Evolutionary conservation across 371 early-diverging fungal genomes (phyloP).

Genomic region (Zopfochytrium polystomum): DNA sequence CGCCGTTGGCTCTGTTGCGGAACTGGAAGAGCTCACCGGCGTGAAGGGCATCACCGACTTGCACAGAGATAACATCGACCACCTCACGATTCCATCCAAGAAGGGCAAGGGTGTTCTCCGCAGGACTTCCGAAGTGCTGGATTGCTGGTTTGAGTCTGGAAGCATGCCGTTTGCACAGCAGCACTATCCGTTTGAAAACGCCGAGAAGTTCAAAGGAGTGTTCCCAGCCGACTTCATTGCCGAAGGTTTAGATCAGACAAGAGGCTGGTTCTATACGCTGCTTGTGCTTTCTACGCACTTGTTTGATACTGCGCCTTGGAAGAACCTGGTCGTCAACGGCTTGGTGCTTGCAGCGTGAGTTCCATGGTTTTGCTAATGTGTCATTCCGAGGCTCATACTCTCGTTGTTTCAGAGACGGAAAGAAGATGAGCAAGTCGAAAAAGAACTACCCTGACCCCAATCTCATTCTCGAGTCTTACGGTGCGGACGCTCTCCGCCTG

Average conservation of each 20-base stretch:
- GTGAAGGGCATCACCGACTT: constrained; percentile 85
- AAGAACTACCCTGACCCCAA: constrained; percentile 99
- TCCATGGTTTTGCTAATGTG: background rate
- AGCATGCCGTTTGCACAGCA: constrained; percentile 99
- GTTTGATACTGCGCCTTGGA: constrained; percentile 97
- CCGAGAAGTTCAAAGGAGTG: constrained; percentile 73
- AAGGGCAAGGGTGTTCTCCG: constrained; percentile 85
- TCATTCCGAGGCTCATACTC: background rate
- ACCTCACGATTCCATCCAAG: constrained; percentile 94
- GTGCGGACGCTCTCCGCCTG: constrained; percentile 97
- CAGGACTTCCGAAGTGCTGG: constrained; percentile 98
- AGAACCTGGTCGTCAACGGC: constrained; percentile 99
- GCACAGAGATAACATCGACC: constrained; percentile 98
- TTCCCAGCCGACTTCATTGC: constrained; percentile 99
- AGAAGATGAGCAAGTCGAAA: constrained; percentile 99
- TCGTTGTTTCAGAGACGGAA: constrained; percentile 76
- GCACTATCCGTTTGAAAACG: constrained; percentile 98
- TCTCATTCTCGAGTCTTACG: constrained; percentile 84
- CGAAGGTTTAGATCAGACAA: constrained; percentile 99
- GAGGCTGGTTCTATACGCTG: constrained; percentile 99
- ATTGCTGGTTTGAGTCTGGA: constrained; percentile 93
- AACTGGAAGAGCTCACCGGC: constrained; percentile 92
- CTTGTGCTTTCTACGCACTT: constrained; percentile 98
- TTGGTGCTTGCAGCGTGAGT: constrained; percentile 90
- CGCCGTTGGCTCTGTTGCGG: constrained; percentile 92